Conservation (phyloP, 2,329 filamentous ascomycete species). For the Fusarium anguioides region DNA sequence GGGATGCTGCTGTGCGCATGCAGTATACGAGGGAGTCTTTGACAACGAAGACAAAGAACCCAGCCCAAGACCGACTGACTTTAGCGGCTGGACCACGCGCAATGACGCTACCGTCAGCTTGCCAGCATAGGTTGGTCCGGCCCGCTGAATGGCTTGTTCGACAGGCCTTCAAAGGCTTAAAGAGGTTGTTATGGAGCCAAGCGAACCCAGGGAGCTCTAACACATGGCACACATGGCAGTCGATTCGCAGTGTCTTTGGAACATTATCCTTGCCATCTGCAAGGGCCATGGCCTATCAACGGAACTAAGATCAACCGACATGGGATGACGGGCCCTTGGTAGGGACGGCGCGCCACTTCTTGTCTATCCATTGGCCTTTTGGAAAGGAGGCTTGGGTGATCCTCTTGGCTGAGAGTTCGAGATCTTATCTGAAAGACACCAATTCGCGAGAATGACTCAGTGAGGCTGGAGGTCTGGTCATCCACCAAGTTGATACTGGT, state of each 20-base stretch:
- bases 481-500: background rate
- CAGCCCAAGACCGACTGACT: slow-evolving; percentile 21
- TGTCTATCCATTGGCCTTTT: slow-evolving; percentile 32
- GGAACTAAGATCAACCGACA: slow-evolving; percentile 31
- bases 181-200: slow-evolving; percentile 29
- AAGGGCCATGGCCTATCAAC: slow-evolving; percentile 46
- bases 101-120: slow-evolving; percentile 39
- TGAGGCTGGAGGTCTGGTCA: background rate
- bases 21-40: slow-evolving; percentile 37
- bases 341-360: slow-evolving; percentile 36
- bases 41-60: slow-evolving; percentile 32
- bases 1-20: slow-evolving; percentile 31
- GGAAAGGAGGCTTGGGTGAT: slow-evolving; percentile 33
- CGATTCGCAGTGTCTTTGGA: slow-evolving; percentile 33
- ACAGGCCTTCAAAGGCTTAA: slow-evolving; percentile 28
- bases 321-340: slow-evolving; percentile 34
- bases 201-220: slow-evolving; percentile 28
- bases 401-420: slow-evolving; percentile 24
- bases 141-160: slow-evolving; percentile 26
- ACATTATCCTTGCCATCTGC: slow-evolving; percentile 44
- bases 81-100: slow-evolving; percentile 30
- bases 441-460: background rate
- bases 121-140: slow-evolving; percentile 38
- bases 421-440: slow-evolving; percentile 20
- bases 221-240: slow-evolving; percentile 33